Conservation (phyloP, 2,329 filamentous ascomycete genomes). For the Aspergillus sp. region DNA sequence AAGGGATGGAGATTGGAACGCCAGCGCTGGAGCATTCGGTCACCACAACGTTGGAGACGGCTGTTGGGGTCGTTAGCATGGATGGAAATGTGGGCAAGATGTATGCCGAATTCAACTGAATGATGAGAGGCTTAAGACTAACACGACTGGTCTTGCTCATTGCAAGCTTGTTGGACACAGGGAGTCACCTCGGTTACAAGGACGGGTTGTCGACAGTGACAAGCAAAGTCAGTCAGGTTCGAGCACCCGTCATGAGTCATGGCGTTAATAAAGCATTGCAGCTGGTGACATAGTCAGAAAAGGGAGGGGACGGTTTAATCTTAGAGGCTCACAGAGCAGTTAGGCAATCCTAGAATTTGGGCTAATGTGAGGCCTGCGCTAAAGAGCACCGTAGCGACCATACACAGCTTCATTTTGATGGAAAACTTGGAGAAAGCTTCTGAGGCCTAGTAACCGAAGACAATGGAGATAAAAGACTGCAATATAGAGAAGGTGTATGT, state of each 20-base stretch:
- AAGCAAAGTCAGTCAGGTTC: conserved; percentile 49
- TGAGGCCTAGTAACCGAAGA: neutral
- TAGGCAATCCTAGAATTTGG: conserved; percentile 47
- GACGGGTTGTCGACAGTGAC: conserved; percentile 49
- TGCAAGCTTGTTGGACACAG: conserved; percentile 48
- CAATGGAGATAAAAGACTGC: neutral
- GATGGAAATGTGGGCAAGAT: neutral
- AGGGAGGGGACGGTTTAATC: neutral
- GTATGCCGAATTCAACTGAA: neutral
- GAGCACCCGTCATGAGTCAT: conserved; percentile 47
- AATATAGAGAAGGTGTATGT: neutral
- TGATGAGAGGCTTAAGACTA: conserved; percentile 12
- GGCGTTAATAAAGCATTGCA: conserved; percentile 47
- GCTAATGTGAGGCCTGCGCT: conserved; percentile 46
- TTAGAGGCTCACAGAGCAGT: conserved; percentile 44
- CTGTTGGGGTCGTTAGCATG: conserved; percentile 17
- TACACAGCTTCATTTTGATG: conserved; percentile 36
- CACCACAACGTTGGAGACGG: conserved; percentile 37
- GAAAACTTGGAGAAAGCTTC: neutral
- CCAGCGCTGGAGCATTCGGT: conserved; percentile 36
- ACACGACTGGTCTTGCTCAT: conserved; percentile 38
- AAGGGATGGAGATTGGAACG: conserved; percentile 38
- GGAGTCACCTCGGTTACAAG: conserved; percentile 45
- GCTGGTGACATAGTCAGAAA: conserved; percentile 28
- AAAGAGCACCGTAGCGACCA: conserved; percentile 37